A percentile compares a stretch with the other conserved stretches of the same genome.
phyloP scores from a whole-genome alignment of 129 eudicot species.

The Flaveria trinervia region DNA sequence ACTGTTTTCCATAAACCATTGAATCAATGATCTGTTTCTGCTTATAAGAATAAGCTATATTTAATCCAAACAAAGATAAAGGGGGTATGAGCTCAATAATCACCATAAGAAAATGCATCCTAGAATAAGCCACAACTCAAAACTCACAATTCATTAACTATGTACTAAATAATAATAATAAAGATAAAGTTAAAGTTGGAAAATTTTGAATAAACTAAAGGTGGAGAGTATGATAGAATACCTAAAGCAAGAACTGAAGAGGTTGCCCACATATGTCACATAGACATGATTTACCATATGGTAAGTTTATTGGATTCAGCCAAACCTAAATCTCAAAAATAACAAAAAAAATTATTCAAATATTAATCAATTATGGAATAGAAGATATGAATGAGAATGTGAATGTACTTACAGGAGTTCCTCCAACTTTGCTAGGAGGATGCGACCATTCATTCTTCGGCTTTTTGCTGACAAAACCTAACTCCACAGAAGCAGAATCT shows the following conservation, averaged over 20 bases:
- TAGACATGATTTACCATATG: slow-evolving; percentile 50
- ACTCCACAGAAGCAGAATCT: slow-evolving; percentile 47
- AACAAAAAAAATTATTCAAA: no score
- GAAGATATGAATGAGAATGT: not conserved
- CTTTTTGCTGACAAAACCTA: slow-evolving; percentile 62
- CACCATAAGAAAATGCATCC: not conserved
- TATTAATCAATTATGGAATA: no score
- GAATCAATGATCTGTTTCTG: no score
- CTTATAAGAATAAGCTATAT: not conserved
- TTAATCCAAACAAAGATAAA: not conserved
- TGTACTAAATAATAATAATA: not conserved
- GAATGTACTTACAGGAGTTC: slow-evolving; percentile 70
- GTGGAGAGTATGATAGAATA: slow-evolving; percentile 8
- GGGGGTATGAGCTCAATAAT: not conserved
- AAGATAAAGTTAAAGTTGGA: not conserved
- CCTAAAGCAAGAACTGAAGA: slow-evolving; percentile 93
- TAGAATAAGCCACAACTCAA: not conserved
- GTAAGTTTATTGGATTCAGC: slow-evolving; percentile 82
- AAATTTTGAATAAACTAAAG: not conserved
- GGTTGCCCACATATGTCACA: slow-evolving; percentile 88
- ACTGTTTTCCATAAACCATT: no score
- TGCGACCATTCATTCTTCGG: slow-evolving; percentile 66
- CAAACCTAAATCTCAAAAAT: slow-evolving; percentile 61
- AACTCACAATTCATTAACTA: no score
- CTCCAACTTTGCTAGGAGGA: slow-evolving; percentile 92